These are phyloP conservation scores for Aspergillus quadricinctus DNA, from an alignment of 2,329 filamentous ascomycete species.

Conservation along the genomic window DNA sequence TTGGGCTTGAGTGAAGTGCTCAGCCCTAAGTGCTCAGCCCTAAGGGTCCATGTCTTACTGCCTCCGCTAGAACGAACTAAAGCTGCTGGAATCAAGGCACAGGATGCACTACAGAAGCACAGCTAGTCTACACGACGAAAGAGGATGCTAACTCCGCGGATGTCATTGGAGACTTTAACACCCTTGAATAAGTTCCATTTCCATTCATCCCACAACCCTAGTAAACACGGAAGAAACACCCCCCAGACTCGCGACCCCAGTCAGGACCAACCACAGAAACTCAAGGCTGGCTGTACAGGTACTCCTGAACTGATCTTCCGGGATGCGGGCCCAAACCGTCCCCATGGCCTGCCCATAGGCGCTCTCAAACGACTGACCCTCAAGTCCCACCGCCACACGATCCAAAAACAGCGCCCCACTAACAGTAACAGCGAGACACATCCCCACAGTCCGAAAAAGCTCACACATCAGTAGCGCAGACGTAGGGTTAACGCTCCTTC, in stretches of 20 bases:
- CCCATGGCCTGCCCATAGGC: conserved; percentile 12
- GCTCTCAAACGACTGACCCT: conserved; percentile 4
- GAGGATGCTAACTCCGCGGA: neutral
- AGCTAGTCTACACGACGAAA: too few species aligned
- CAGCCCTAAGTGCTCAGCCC: too few species aligned
- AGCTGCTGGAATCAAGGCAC: neutral
- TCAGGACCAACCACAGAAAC: conserved; percentile 24
- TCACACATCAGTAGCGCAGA: conserved; percentile 36
- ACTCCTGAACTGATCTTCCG: conserved; percentile 8
- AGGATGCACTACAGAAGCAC: too few species aligned
- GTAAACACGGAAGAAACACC: conserved; percentile 4
- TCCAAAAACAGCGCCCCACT: conserved; percentile 41
- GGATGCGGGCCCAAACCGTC: conserved; percentile 14
- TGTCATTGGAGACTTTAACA: too few species aligned
- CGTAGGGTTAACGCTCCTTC: neutral
- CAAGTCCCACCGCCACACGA: conserved; percentile 29
- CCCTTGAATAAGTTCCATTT: too few species aligned
- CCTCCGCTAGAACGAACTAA: neutral
- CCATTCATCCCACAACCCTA: neutral
- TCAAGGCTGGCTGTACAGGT: conserved; percentile 20
- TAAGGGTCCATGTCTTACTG: neutral
- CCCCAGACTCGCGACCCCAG: conserved; percentile 24
- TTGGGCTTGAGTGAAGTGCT: too few species aligned
- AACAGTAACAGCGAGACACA: conserved; percentile 42
- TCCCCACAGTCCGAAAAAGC: conserved; percentile 40